Evolutionary conservation across 441 rosid genomes (phyloP).

Genomic region (Gossypium schwendimanii): DNA sequence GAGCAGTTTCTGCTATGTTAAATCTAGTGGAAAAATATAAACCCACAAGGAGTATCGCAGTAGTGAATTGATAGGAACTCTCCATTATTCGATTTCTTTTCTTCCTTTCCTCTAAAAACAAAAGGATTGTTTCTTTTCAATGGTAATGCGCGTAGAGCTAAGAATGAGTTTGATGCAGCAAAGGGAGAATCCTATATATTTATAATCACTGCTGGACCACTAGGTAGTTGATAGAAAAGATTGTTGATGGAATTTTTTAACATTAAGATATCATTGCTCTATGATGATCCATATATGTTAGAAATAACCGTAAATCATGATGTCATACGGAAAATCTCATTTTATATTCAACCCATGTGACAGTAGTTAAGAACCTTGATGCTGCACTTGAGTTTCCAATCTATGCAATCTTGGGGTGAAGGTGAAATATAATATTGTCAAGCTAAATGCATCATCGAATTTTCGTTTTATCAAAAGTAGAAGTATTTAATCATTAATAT

Average conservation of each 20-base stretch:
- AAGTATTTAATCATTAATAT: not conserved
- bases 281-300: constrained; percentile 4
- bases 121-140: not conserved
- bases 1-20: constrained; percentile 24
- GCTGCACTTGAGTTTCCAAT: not conserved
- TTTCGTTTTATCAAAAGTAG: not conserved
- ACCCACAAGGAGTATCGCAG: constrained; percentile 17
- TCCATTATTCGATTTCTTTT: constrained; percentile 23
- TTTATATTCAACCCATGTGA: constrained; percentile 7
- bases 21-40: constrained; percentile 14
- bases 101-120: not conserved
- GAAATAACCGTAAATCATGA: constrained; percentile 2
- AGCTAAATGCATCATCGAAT: not conserved
- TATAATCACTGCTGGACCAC: constrained; percentile 16
- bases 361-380: not conserved
- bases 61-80: constrained; percentile 8
- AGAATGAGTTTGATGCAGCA: constrained; percentile 14
- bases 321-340: not conserved
- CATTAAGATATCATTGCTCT: constrained; percentile 2
- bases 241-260: not conserved
- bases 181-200: constrained; percentile 13
- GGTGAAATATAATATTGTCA: not conserved
- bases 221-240: not conserved
- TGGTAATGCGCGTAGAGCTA: not conserved
- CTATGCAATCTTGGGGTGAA: not conserved